Base-by-base conservation (phyloP, 2,329 filamentous ascomycete genomes). In the Talaromyces sp. region DNA sequence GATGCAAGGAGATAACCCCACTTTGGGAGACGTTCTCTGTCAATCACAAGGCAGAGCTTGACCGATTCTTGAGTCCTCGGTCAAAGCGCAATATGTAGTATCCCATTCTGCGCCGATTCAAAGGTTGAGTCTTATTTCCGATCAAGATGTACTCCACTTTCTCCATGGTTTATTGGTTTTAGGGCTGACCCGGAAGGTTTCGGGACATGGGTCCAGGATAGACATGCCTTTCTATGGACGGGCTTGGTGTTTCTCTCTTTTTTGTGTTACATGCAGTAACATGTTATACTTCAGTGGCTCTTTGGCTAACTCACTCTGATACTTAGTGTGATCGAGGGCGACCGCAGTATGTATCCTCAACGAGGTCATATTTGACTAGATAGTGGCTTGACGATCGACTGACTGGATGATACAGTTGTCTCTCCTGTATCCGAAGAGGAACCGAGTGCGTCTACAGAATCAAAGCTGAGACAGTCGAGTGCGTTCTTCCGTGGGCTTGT, bases 371-470 rank as follows among this genome's bases (percentile, higher is more conserved):
- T 28, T 21, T 6, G 28, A 33, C 33, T 48, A 33, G 17, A 22
- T 10, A 9, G 8, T 35, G 21, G 22, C 19, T n/a, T 22, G 19
- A 17, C 31, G 3, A n/a, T 37, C 35, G 31, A 37, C 37, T 33
- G 22, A 36, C 17, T 15, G 31, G 21, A 35, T 21, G 37, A 43
- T 52, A 19, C 25, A 60, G 59, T 43, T 60, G 55, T 51, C 55
- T 60, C 31, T 58, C 55, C 25, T 60, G 59, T 53, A 60, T 60
- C 56, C 51, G 59, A 33, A 40, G 56, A 52, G 54, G 51, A 17
- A 60, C 59, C 4, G 59, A 58, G 37, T 60, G 59, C n/a, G 33
- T 60, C 6, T 60, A 60, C 21, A 57, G 55, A 19, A 46, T 60
- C 28, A 60, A 55, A 41, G 59, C 59, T 40, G 56, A 58, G 17